Conservation (phyloP, 2,329 filamentous ascomycete species). For the Fusarium armeniacum region DNA sequence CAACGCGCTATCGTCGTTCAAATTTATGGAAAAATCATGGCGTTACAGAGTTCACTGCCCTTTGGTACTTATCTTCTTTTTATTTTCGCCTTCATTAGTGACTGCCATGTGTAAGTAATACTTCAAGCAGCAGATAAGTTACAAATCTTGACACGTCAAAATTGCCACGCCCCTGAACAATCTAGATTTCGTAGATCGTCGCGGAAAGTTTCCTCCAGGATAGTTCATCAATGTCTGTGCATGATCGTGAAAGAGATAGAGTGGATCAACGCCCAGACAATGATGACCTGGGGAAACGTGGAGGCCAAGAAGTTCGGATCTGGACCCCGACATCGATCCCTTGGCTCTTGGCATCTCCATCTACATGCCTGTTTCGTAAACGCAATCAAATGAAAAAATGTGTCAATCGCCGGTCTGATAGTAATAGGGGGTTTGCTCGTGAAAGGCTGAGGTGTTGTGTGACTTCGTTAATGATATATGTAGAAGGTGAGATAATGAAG, state of each 20-base stretch:
- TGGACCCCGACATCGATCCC: neutral
- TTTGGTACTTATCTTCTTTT: too few relatives aligned
- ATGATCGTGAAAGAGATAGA: neutral
- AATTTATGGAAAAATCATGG: too few relatives aligned
- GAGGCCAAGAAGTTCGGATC: neutral
- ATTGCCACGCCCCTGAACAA: too few relatives aligned
- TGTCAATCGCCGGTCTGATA: fast-evolving
- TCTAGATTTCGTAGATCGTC: too few relatives aligned
- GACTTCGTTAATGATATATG: too few relatives aligned
- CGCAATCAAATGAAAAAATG: fast-evolving
- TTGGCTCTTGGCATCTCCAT: neutral
- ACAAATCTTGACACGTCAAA: too few relatives aligned
- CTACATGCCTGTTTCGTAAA: neutral
- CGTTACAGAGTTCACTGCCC: too few relatives aligned
- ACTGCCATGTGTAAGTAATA: too few relatives aligned
- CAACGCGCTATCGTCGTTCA: too few relatives aligned
- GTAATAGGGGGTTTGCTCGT: fast-evolving
- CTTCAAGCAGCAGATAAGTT: too few relatives aligned
- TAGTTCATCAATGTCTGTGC: neutral
- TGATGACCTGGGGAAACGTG: neutral
- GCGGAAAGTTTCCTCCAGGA: neutral
- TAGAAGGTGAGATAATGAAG: neutral
- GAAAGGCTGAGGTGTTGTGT: too few relatives aligned
- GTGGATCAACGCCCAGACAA: neutral
- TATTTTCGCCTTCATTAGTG: too few relatives aligned